Evolutionary conservation across 345 rosid genomes (phyloP), one percentile per base, ranked within the genome.

Genomic region (Hibiscus mutabilis): DNA sequence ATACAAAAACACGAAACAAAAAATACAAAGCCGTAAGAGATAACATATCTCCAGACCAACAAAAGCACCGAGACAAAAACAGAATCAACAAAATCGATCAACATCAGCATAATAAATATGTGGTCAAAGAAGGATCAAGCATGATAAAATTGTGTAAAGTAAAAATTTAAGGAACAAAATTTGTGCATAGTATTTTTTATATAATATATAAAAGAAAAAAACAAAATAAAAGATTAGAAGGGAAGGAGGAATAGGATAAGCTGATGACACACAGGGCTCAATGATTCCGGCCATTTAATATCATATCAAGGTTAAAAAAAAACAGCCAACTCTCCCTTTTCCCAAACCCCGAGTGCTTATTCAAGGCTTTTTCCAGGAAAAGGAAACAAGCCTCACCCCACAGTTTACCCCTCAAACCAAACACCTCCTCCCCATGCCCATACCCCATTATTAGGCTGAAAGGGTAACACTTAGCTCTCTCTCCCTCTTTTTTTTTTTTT

Each of bases 231-330:
- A 66, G 18, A 75, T 25, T 59, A 70, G 60, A 76, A 67, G 47
- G n/a, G 55, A 27, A 61, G 31, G 57, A 61, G 42, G 8, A 8
- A 37, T 37, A 37, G 68, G 64, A 74, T 57, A 62, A 71, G 76
- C 69, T 62, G 46, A 53, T n/a, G 24, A 53, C 58, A 61, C 79
- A 66, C 73, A 69, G 64, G 78, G 53, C 69, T 79, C 72, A 79
- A 79, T 79, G 79, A 84, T 84, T 81, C 77, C 22, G 71, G 66
- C 78, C 82, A 76, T 59, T n/a, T 78, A 60, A 29, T 21, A 53
- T 68, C 81, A 69, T 59, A 70, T 51, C 13, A 60, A 71, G 69
- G 60, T 24, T 76, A 73, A 74, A 79, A 74, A 69, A 76, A 63
- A 22, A 40, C 53, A 64, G 27, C 53, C 56, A 49, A 31, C 16